phyloP scores from a whole-genome alignment of 2,329 filamentous ascomycete species.

The Endoconidiophora polonica region DNA sequence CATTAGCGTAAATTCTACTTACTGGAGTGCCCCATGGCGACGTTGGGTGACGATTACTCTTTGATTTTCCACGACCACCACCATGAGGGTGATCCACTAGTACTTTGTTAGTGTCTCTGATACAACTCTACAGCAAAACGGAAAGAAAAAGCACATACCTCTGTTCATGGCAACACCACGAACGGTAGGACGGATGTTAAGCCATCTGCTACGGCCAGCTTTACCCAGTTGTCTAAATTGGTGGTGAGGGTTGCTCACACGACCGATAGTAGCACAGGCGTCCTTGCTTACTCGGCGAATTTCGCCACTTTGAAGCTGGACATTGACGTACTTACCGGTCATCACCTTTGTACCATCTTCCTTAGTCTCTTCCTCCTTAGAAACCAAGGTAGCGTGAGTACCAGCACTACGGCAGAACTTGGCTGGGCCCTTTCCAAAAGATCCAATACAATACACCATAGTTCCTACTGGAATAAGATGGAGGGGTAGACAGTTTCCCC shows the following conservation, averaged over 20 bases:
- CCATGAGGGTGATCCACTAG: slow-evolving; percentile 88
- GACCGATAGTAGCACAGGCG: slow-evolving; percentile 84
- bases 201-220: slow-evolving; percentile 81
- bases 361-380: slow-evolving; percentile 64
- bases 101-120: slow-evolving; percentile 5
- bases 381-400: slow-evolving; percentile 74
- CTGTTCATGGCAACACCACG: slow-evolving; percentile 98
- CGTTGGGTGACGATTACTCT: slow-evolving; percentile 90
- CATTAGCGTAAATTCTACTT: slow-evolving; percentile 28
- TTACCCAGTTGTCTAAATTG: slow-evolving; percentile 88
- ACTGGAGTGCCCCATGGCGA: slow-evolving; percentile 94
- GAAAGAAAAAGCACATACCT: slow-evolving; percentile 30
- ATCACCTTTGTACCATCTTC: slow-evolving; percentile 43
- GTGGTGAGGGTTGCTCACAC: slow-evolving; percentile 84
- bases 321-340: slow-evolving; percentile 61
- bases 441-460: slow-evolving; percentile 77
- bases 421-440: slow-evolving; percentile 52
- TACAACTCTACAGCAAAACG: background rate
- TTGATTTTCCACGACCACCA: slow-evolving; percentile 97
- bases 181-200: slow-evolving; percentile 88
- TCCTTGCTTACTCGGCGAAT: slow-evolving; percentile 77
- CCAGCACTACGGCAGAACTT: slow-evolving; percentile 93
- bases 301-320: slow-evolving; percentile 84
- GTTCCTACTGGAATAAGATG: slow-evolving; percentile 96
- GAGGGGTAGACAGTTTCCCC: slow-evolving; percentile 86